Evolutionary conservation across 2,329 filamentous ascomycete species (phyloP), one percentile per base, ranked within the genome.

Genomic region (Purpureocillium lavendulum): DNA sequence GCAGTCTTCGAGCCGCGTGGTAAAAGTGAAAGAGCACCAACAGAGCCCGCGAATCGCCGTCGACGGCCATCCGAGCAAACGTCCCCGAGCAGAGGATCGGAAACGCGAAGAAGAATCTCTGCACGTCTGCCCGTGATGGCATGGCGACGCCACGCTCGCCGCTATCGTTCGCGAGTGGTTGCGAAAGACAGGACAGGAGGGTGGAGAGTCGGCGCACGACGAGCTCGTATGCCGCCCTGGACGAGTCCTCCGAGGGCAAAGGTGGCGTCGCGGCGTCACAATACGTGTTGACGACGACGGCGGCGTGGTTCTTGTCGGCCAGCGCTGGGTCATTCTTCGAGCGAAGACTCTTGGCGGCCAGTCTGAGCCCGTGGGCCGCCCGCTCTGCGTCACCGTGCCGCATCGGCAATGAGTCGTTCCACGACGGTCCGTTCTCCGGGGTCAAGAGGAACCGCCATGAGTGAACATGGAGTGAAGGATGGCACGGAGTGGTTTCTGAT

Each of bases 1-100:
- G 32, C 15, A 59, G 30, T 8, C 42, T 17, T 3, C 46, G 45
- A 6, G 47, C 48, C 0, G 45, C 45, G 2, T 45, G 49, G 36
- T 58, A 59, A 13, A 56, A 44, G 28, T 55, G 50, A 13, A 46
- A 51, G 31, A 58, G 41, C 24, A 57, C 18, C 5, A 57, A 44
- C 18, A 59, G 40, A 2, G 51, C 52, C 15, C 55, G 31, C 34
- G 53, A 46, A 26, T 59, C 55, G 9, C 51, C 48, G 4, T 33
- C 38, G 12, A 40, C 30, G 4, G 53, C 49, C 18, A 56, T 37
- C 14, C 44, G 40, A 18, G 52, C 37, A 30, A 58, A 45, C 11
- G 48, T 46, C 8, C 51, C 51, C 33, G 49, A 49, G 40, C 49
- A 56, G 30, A 57, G 43, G 35, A 57, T 51, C 8, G 54, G 50